Percentiles rank a stretch among this genome's conserved stretches.
Evolutionary conservation across 306 rosid genomes (phyloP).

Genomic region (Calophaca sinica): DNA sequence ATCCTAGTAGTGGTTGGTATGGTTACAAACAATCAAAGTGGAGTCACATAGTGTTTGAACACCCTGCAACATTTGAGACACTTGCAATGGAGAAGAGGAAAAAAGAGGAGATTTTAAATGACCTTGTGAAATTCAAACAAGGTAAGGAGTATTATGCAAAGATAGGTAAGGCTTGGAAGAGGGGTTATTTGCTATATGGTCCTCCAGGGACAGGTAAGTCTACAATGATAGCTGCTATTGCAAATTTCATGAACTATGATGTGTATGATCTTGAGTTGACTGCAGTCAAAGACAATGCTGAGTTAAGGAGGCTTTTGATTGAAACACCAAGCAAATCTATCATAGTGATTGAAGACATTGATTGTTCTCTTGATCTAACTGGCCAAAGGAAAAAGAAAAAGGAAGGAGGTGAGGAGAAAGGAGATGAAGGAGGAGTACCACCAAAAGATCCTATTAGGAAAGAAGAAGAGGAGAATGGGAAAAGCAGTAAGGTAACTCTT

Average conservation of each 20-base stretch:
- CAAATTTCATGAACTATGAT: constrained; percentile 70
- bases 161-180: constrained; percentile 75
- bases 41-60: constrained; percentile 67
- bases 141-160: constrained; percentile 67
- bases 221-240: constrained; percentile 72
- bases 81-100: constrained; percentile 58
- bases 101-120: constrained; percentile 60
- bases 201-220: constrained; percentile 81
- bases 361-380: constrained; percentile 75
- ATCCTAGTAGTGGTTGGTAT: constrained; percentile 44
- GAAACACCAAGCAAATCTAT: constrained; percentile 57
- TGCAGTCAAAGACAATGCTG: constrained; percentile 59
- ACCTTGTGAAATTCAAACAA: constrained; percentile 51
- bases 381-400: constrained; percentile 63
- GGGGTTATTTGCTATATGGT: constrained; percentile 67
- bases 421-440: neutral
- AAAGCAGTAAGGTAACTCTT: constrained; percentile 61
- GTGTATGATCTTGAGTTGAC: constrained; percentile 72
- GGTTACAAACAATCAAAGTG: constrained; percentile 44
- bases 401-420: constrained; percentile 1
- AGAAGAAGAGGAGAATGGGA: constrained; percentile 43
- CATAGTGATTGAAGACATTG: constrained; percentile 72
- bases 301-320: constrained; percentile 57
- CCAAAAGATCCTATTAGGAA: constrained; percentile 41
- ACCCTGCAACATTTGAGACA: constrained; percentile 60